Conservation (phyloP, 106 monocot genomes). For the Vanilla planifolia region DNA sequence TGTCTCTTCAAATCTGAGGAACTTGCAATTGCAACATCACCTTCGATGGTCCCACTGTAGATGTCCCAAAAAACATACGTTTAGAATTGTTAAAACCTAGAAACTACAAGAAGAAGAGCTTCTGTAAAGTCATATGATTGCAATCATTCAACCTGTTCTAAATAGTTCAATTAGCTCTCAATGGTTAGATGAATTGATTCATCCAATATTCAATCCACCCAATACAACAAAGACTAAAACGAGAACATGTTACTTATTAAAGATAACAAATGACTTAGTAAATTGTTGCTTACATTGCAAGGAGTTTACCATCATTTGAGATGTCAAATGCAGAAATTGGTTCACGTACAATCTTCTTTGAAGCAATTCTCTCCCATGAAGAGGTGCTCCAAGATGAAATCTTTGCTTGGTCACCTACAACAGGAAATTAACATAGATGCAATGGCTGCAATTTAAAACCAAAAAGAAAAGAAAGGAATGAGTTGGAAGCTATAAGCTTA, state of each 20-base stretch:
- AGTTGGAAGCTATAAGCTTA: background rate
- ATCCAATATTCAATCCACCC: no score
- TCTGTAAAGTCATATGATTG: no score
- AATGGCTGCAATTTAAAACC: background rate
- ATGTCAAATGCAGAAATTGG: conserved; percentile 64
- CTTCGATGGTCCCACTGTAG: conserved; percentile 72
- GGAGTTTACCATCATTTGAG: conserved; percentile 44
- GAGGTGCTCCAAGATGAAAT: conserved; percentile 58
- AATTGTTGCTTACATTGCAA: conserved; percentile 45
- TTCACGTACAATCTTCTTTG: conserved; percentile 51
- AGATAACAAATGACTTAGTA: no score
- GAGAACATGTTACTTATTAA: no score
- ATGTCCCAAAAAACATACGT: background rate
- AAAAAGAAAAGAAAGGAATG: background rate
- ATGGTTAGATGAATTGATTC: no score
- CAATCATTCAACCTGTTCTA: no score
- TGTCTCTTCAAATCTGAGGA: conserved; percentile 34
- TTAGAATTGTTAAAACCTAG: no score
- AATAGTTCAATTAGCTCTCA: no score
- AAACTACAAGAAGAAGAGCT: no score
- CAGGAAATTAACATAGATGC: background rate
- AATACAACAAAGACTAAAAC: background rate
- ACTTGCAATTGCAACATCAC: conserved; percentile 33
- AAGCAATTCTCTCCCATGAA: conserved; percentile 64
- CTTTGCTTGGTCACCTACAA: conserved; percentile 55